Evolutionary conservation across 176 grass and related monocot genomes (phyloP).

Genomic region (Luzula sylvatica): DNA sequence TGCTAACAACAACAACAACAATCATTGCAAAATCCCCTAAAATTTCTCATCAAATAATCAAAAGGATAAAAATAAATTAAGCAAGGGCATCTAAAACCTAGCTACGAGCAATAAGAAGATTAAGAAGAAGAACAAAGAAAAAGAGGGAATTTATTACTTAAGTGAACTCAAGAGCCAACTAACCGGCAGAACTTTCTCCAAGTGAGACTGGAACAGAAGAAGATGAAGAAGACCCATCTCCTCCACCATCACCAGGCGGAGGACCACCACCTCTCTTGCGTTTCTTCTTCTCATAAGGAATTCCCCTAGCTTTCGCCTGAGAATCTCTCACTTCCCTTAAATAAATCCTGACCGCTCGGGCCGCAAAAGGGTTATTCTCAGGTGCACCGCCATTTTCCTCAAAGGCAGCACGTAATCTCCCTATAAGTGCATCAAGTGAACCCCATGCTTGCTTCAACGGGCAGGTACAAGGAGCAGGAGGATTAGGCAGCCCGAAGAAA

Average conservation of each 20-base stretch:
- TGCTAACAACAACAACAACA: not conserved
- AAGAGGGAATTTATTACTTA: slow-evolving; percentile 8
- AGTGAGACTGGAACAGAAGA: not conserved
- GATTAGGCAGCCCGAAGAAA: slow-evolving; percentile 74
- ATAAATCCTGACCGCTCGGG: slow-evolving; percentile 90
- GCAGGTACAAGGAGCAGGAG: slow-evolving; percentile 72
- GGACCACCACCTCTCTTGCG: slow-evolving; percentile 47
- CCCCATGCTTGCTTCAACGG: slow-evolving; percentile 91
- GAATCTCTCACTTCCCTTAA: slow-evolving; percentile 90
- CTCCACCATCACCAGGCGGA: not conserved
- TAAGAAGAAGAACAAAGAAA: slow-evolving; percentile 21
- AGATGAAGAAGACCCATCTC: slow-evolving; percentile 21
- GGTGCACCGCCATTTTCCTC: slow-evolving; percentile 89
- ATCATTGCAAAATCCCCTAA: not conserved
- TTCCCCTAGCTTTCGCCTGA: slow-evolving; percentile 89
- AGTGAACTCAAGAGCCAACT: slow-evolving; percentile 15
- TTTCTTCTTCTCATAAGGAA: slow-evolving; percentile 98
- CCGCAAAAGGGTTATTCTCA: slow-evolving; percentile 87
- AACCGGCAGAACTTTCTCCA: slow-evolving; percentile 14
- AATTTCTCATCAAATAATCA: slow-evolving; percentile 13
- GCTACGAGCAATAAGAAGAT: not conserved
- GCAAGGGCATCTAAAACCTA: not conserved
- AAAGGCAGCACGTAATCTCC: slow-evolving; percentile 79
- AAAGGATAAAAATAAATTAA: not conserved
- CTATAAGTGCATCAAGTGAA: slow-evolving; percentile 94